Evolutionary conservation across 805 yeast genomes (phyloP).

Genomic region (Zygosaccharomyces gambellarensis): DNA sequence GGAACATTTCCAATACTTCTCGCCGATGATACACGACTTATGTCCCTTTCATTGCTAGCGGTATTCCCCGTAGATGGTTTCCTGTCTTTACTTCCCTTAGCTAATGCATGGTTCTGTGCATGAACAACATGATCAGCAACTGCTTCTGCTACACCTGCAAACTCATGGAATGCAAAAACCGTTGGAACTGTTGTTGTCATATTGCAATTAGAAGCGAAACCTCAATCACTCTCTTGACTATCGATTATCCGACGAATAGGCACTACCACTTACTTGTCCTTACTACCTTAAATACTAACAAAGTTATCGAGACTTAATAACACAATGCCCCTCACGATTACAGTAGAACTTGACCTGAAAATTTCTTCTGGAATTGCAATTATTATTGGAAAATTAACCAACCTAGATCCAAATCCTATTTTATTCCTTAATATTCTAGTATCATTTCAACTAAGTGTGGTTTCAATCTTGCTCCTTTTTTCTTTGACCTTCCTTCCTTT

Average conservation of each 20-base stretch:
- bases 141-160: slow-evolving; percentile 88
- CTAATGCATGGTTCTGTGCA: slow-evolving; percentile 63
- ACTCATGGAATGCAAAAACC: slow-evolving; percentile 87
- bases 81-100: slow-evolving; percentile 18
- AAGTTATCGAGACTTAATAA: background rate
- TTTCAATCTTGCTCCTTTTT: slow-evolving; percentile 10
- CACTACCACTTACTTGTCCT: background rate
- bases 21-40: slow-evolving; percentile 21
- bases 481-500: slow-evolving; percentile 8
- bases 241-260: background rate
- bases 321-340: background rate
- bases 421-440: background rate
- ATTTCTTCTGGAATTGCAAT: background rate
- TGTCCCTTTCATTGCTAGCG: slow-evolving; percentile 13
- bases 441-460: background rate
- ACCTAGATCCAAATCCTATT: background rate
- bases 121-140: slow-evolving; percentile 91
- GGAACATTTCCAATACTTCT: slow-evolving; percentile 16
- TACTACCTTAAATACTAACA: background rate
- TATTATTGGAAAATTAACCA: background rate
- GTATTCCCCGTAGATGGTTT: slow-evolving; percentile 20
- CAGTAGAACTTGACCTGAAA: background rate
- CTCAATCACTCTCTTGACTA: background rate
- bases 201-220: background rate
- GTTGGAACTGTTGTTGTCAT: slow-evolving; percentile 95